Evolutionary conservation across 2,329 filamentous ascomycete genomes (phyloP), one percentile per base, ranked within the genome.

Genomic region (Xylariomycetidae sp.): DNA sequence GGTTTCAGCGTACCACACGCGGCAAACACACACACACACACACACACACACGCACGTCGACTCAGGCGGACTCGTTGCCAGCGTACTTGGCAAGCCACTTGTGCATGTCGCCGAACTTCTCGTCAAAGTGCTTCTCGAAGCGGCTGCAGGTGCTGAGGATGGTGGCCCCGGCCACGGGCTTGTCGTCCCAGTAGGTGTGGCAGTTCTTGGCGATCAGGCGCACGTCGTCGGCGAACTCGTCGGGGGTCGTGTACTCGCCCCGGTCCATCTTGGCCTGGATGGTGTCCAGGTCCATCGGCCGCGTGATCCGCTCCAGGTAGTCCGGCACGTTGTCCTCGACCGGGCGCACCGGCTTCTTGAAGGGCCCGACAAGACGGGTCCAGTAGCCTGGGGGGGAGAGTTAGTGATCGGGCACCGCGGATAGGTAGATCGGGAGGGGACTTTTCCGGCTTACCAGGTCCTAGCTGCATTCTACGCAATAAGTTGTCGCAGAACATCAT

Each of bases 301-400:
- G 65, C 55, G 71, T 74, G 37, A 81, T 60, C 49, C 77, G 76
- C 9, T 73, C 65, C 15, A 76, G 59, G 54, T 81, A 81, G 49
- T 79, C 74, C 2, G 74, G 75, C 2, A 79, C 72, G 13, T 69
- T 70, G 42, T 80, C 74, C 23, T 65, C 61, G 3, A 58, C 49
- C 1, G 76, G 75, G 37, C 76, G 67, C 6, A 80, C 76, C 0
- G 76, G 69, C 16, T 79, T 68, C 27, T 68, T 69, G 54, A 81
- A 80, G 0, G 74, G 73, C 0, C 74, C 74, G 3, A 80, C 75
- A 1, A 79, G 64, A n/a, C 76, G 71, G 0, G 76, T 80, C 76
- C 76, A 81, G 52, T 76, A 80, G 6, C 76, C 75, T 77, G 32
- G 13, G 25, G 17, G 4, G 6, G n/a, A 32, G 16, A 16, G 10